Evolutionary conservation across 495 filamentous ascomycete species (phyloP).

Genomic region (Parachaetomium inaequale): DNA sequence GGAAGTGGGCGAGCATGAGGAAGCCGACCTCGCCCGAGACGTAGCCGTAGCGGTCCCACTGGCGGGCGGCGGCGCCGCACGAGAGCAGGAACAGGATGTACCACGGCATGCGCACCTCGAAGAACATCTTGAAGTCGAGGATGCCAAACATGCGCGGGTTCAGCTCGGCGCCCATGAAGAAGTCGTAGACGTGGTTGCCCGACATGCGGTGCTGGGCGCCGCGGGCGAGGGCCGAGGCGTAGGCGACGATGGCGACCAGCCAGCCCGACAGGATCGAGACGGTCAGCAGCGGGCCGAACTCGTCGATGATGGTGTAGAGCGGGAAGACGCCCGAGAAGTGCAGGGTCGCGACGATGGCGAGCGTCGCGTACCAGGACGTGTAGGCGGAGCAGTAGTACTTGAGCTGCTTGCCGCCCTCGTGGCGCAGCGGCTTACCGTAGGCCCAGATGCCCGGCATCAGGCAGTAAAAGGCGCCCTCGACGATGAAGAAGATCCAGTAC

Average conservation of each 20-base stretch:
- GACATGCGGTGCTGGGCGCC: slow-evolving; percentile 90
- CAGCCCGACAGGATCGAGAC: slow-evolving; percentile 90
- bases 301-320: slow-evolving; percentile 90
- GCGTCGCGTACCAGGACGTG: slow-evolving; percentile 81
- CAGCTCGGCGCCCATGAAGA: slow-evolving; percentile 98
- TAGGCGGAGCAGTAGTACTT: slow-evolving; percentile 91
- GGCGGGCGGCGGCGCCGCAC: slow-evolving; percentile 72
- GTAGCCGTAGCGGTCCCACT: slow-evolving; percentile 87
- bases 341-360: slow-evolving; percentile 60
- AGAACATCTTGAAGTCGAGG: slow-evolving; percentile 99
- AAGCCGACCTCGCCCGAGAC: slow-evolving; percentile 87
- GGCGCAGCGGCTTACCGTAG: slow-evolving; percentile 80
- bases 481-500: slow-evolving; percentile 89
- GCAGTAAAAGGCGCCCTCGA: slow-evolving; percentile 77
- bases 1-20: slow-evolving; percentile 86
- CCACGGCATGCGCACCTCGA: slow-evolving; percentile 96
- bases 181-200: slow-evolving; percentile 87
- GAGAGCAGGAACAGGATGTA: slow-evolving; percentile 83
- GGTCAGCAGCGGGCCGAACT: slow-evolving; percentile 86
- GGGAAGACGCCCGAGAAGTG: slow-evolving; percentile 83
- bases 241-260: slow-evolving; percentile 74
- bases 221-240: slow-evolving; percentile 73
- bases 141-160: slow-evolving; percentile 93
- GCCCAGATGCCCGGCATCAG: slow-evolving; percentile 77
- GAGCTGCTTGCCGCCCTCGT: slow-evolving; percentile 77